A percentile compares a stretch with the other conserved stretches of the same genome.
These are phyloP conservation scores for Xylariaceae sp. DNA, from an alignment of 2,329 filamentous ascomycete species.

Conservation along the genomic window DNA sequence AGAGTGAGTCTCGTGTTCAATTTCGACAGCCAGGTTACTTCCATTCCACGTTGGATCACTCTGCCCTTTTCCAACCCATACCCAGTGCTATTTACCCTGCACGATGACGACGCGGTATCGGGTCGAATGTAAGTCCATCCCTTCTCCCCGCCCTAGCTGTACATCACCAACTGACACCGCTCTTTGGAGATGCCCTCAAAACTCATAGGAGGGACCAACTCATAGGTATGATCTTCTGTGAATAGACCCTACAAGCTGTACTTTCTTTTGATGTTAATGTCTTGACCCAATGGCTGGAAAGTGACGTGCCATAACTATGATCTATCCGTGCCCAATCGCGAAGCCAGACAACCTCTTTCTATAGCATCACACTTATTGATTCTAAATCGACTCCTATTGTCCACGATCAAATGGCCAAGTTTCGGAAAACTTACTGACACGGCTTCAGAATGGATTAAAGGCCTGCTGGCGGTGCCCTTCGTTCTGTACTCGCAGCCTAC, in stretches of 20 bases:
- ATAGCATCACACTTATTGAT: background rate
- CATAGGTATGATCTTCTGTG: conserved; percentile 53
- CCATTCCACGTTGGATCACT: too few relatives aligned
- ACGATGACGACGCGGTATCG: conserved; percentile 46
- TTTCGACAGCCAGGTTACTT: too few relatives aligned
- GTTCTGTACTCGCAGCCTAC: conserved; percentile 94
- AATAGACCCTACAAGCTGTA: background rate
- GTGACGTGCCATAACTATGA: conserved; percentile 3
- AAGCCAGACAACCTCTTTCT: background rate
- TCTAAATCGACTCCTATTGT: background rate
- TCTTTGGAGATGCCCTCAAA: conserved; percentile 57
- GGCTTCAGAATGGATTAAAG: conserved; percentile 86
- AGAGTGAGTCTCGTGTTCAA: too few relatives aligned
- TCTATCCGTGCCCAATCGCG: background rate
- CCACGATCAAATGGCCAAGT: background rate
- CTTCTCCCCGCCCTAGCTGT: conserved; percentile 2
- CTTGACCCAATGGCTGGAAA: background rate
- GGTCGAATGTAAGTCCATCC: conserved; percentile 64
- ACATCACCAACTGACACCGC: conserved; percentile 14
- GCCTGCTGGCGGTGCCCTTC: conserved; percentile 88
- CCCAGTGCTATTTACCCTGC: background rate
- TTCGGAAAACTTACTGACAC: conserved; percentile 5
- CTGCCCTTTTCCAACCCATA: too few relatives aligned
- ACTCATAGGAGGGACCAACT: conserved; percentile 90
- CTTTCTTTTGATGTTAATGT: too few relatives aligned